phyloP scores from a whole-genome alignment of 106 monocot species.

The Dendrobium chrysotoxum region DNA sequence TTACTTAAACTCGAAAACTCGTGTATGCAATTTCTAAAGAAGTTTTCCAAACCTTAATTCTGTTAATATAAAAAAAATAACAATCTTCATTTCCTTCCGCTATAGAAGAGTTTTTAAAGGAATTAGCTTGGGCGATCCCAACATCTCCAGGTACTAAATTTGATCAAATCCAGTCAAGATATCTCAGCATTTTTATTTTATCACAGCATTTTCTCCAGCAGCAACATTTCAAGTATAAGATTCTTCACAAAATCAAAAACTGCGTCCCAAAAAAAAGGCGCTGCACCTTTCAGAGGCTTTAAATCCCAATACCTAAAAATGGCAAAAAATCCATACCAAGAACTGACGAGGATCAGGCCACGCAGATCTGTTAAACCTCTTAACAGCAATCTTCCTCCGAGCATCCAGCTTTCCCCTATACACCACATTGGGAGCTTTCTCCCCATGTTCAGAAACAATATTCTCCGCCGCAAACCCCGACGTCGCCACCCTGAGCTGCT shows the following conservation, averaged over 20 bases:
- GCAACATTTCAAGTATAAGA: background rate
- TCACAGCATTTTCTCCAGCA: background rate
- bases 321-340: slow-evolving; percentile 41
- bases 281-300: background rate
- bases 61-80: background rate
- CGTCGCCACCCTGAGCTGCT: slow-evolving; percentile 85
- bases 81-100: background rate
- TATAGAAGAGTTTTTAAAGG: background rate
- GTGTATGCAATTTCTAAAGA: background rate
- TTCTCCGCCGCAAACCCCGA: slow-evolving; percentile 77
- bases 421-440: slow-evolving; percentile 93
- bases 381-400: slow-evolving; percentile 73
- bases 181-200: background rate
- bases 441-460: slow-evolving; percentile 92
- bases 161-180: background rate
- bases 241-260: background rate
- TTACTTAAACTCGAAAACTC: background rate
- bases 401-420: slow-evolving; percentile 92
- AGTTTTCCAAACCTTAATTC: background rate
- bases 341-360: slow-evolving; percentile 96
- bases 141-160: background rate
- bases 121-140: background rate
- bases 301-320: slow-evolving; percentile 5
- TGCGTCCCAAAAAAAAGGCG: background rate
- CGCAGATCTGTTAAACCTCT: slow-evolving; percentile 82